Evolutionary conservation across 2,329 filamentous ascomycete genomes (phyloP).

Genomic region (Exophiala aquamarina): DNA sequence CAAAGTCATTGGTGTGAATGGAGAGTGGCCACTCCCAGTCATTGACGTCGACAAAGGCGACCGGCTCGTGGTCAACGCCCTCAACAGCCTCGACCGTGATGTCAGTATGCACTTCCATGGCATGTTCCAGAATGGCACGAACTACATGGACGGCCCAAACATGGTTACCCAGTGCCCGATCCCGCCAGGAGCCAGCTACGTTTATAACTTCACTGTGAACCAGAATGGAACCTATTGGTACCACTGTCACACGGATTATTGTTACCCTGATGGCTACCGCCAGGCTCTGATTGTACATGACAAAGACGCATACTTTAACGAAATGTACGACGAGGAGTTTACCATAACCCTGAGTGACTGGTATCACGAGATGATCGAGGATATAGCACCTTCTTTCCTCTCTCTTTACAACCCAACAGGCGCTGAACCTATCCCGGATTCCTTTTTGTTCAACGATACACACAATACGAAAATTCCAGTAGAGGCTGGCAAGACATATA

Average conservation of each 20-base stretch:
- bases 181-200: conserved; percentile 60
- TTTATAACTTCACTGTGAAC: conserved; percentile 61
- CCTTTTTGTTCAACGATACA: conserved; percentile 68
- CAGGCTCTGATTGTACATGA: conserved; percentile 66
- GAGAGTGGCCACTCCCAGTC: conserved; percentile 70
- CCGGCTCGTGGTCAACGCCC: conserved; percentile 64
- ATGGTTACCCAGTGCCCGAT: conserved; percentile 69
- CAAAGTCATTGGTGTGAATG: conserved; percentile 68
- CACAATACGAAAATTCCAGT: conserved; percentile 59
- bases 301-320: conserved; percentile 52
- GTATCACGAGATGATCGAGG: conserved; percentile 61
- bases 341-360: conserved; percentile 74
- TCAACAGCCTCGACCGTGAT: conserved; percentile 65
- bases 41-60: conserved; percentile 74
- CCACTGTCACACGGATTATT: conserved; percentile 58
- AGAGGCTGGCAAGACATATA: conserved; percentile 66
- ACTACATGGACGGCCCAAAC: conserved; percentile 70
- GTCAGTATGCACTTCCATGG: conserved; percentile 75
- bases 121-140: conserved; percentile 73
- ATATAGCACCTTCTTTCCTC: conserved; percentile 28
- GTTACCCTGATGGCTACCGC: conserved; percentile 65
- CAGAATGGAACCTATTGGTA: conserved; percentile 60
- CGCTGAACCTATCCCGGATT: conserved; percentile 66
- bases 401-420: conserved; percentile 53
- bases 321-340: conserved; percentile 59